A percentile compares a stretch with the other conserved stretches of the same genome.
Conservation (phyloP, 768 basidiomycete species). For the Lactarius quietus region DNA sequence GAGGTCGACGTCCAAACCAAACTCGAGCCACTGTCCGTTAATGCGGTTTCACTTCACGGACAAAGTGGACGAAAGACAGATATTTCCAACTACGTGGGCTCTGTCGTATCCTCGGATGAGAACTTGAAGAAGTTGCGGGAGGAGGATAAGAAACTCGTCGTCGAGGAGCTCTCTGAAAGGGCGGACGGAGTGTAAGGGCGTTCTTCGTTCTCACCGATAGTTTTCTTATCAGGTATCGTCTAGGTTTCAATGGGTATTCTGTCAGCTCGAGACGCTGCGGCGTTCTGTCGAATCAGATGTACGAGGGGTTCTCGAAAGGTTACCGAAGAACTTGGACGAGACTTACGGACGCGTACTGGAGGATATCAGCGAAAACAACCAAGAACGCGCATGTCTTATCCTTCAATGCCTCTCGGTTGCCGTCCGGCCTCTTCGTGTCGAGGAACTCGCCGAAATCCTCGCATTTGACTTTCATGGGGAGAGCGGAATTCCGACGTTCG, state of each 20-base stretch:
- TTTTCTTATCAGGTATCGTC: neutral
- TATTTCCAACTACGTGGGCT: neutral
- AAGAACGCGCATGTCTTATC: neutral
- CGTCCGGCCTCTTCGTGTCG: neutral
- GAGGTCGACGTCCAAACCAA: slow-evolving; percentile 7
- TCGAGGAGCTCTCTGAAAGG: neutral
- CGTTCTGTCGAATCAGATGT: neutral
- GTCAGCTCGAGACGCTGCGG: neutral
- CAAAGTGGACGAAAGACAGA: neutral
- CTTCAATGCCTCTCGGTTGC: slow-evolving; percentile 1
- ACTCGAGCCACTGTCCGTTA: neutral
- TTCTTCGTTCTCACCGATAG: neutral
- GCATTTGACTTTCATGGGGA: neutral
- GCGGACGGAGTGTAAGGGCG: neutral
- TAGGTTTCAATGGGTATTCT: neutral
- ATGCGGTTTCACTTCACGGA: neutral
- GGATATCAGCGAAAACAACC: neutral
- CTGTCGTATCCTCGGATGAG: neutral
- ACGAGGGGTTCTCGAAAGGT: neutral
- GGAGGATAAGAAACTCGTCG: neutral
- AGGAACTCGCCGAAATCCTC: slow-evolving; percentile 1
- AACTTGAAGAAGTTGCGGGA: neutral
- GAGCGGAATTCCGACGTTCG: neutral
- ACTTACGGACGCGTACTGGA: neutral
- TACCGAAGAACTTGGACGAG: neutral